A percentile compares a stretch with the other conserved stretches of the same genome.
phyloP scores from a whole-genome alignment of 148 eudicot genomes.

The Gaultheria prostrata region DNA sequence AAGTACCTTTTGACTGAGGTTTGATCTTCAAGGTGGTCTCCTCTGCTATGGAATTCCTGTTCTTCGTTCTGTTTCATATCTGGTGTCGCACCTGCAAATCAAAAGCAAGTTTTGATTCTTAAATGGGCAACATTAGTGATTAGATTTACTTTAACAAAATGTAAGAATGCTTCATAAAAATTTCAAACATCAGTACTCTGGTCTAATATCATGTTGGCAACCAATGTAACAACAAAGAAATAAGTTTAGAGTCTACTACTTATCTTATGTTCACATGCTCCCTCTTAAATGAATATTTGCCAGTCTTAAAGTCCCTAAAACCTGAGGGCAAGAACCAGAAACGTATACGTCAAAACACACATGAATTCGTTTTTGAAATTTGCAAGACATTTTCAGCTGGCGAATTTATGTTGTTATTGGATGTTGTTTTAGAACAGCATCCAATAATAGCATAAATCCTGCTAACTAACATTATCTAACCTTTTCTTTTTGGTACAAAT shows the following conservation, averaged over 20 bases:
- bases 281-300: too few relatives aligned
- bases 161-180: not conserved
- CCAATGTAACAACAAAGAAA: too few relatives aligned
- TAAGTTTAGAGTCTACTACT: too few relatives aligned
- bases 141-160: not conserved
- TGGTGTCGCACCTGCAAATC: constrained; percentile 39
- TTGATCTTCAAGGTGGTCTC: constrained; percentile 46
- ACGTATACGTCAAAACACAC: too few relatives aligned
- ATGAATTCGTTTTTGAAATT: too few relatives aligned
- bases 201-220: too few relatives aligned
- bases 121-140: not conserved
- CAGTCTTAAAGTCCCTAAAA: too few relatives aligned
- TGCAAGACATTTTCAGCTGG: too few relatives aligned
- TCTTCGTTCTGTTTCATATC: constrained; percentile 48
- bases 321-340: too few relatives aligned
- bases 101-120: not conserved
- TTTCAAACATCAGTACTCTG: too few relatives aligned
- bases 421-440: not conserved
- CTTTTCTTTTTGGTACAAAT: not conserved
- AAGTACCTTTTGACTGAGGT: constrained; percentile 50
- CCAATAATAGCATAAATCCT: too few relatives aligned
- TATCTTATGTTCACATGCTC: too few relatives aligned
- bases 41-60: constrained; percentile 27
- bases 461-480: not conserved
- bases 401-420: not conserved